Conservation (phyloP, 2,329 filamentous ascomycete genomes). For the Nakataea oryzae region DNA sequence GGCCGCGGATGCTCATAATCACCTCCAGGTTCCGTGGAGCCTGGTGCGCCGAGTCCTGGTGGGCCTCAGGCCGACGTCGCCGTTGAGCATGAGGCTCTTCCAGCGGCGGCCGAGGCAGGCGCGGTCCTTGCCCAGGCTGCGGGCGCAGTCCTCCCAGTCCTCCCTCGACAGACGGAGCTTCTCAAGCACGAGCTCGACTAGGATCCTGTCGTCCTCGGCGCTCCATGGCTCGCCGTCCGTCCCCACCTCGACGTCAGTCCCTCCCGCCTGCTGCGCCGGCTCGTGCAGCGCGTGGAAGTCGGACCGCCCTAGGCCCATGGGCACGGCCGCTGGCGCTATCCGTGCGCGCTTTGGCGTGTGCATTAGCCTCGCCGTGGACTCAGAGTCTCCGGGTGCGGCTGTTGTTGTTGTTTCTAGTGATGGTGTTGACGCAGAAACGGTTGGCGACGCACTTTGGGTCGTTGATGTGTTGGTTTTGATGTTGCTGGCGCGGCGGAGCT, state of each 20-base stretch:
- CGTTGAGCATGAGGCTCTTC: conserved; percentile 50
- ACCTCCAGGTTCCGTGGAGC: conserved; percentile 47
- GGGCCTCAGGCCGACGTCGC: conserved; percentile 47
- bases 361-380: conserved; percentile 16
- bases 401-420: neutral
- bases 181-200: conserved; percentile 58
- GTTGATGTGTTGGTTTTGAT: conserved; percentile 2
- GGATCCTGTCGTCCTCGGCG: conserved; percentile 50
- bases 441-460: neutral
- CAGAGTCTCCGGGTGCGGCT: neutral
- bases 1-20: too few relatives aligned
- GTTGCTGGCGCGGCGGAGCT: conserved; percentile 11
- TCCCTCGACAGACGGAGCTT: conserved; percentile 54
- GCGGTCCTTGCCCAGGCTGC: conserved; percentile 50
- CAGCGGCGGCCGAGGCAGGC: conserved; percentile 45
- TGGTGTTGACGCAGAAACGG: neutral
- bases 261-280: neutral
- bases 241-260: conserved; percentile 29
- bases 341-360: conserved; percentile 50
- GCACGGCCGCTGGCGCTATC: conserved; percentile 49
- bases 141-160: conserved; percentile 59
- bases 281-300: conserved; percentile 45
- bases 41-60: conserved; percentile 29
- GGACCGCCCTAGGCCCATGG: conserved; percentile 45
- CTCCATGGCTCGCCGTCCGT: conserved; percentile 44